Base-by-base conservation (phyloP, 2,329 filamentous ascomycete genomes). In the Penicillium decumbens region DNA sequence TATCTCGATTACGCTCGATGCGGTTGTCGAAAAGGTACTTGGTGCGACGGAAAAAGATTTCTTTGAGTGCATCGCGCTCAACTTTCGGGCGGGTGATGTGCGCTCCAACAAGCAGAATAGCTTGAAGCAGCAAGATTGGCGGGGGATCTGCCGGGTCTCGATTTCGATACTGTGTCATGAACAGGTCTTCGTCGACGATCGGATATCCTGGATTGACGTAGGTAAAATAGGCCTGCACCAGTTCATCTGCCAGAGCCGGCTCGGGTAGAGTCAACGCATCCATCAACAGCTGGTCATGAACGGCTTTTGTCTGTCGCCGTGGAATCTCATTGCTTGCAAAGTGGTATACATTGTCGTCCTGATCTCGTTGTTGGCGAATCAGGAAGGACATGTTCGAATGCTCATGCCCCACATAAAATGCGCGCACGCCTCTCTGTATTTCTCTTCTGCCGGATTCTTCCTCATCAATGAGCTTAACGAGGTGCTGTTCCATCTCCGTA, bases 301-400 rank as follows among this genome's bases (percentile, higher is more conserved):
- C 73, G 23, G 71, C 71, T 18, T 69, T 68, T 29, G 73, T 58
- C 47, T 71, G 72, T 46, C 57, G 74, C 53, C 61, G 73, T 42
- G 66, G 71, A 45, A 72, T 75, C 63, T 72, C 65, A 54, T 73
- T 73, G 38, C 69, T 68, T 4, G 72, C 69, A 53, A 73, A 74
- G 55, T 75, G 72, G 47, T 72, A 71, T 57, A 76, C 55, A 54
- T 70, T 65, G 38, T 71, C 69, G 49, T 72, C 68, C 48, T 65
- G 65, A 30, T 70, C 68, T 60, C 73, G 62, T 50, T 76, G 74
- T 52, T 80, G 77, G 10, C 76, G 75, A 25, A 80, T 73, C 37
- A 80, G 65, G 54, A 80, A 79, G 47, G 78, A 78, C 56, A 80
- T 71, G 50, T 80, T 81, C 29, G 78, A 81, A 50, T 78, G 72